Evolutionary conservation across 345 rosid species (phyloP), one percentile per base, ranked within the genome.

Genomic region (Euphorbia pulcherrima): DNA sequence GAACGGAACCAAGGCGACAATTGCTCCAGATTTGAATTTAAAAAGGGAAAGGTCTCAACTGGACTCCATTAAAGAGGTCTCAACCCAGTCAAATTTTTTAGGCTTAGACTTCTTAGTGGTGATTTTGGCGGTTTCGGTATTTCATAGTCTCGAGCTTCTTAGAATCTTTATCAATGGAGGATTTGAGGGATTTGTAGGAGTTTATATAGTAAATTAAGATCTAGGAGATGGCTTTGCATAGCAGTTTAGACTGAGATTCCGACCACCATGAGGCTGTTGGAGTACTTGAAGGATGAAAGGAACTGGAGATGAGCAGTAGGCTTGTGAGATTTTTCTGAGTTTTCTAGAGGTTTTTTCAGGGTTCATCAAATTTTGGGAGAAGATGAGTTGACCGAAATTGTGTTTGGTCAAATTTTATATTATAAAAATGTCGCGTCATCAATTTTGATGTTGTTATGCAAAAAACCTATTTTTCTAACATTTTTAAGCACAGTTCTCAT

Each of bases 11-110:
- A 94, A 69, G 1, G 99, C 99, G 8, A 94, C 97, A 23, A 94
- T 97, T 35, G 96, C 97, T 24, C 99, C 99, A 59, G 99, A 94
- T 79, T 94, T 94, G 90, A 94, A 89, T 90, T 94, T 94, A 90
- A 94, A 94, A 41, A 94, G 87, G 7, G 99, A 94, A 7, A 94
- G 84, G 74, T 91, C 97, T 62, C 99, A 87, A 79, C 88, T 91
- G 30, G 99, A 88, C 64, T 94, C 99, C 64, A 89, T 94, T 61
- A 94, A 79, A 68, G 93, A 88, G 64, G 97, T 67, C 79, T 94
- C 99, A 41, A 94, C 96, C 69, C 99, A 96, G 78, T 94, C 97
- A n/a, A 47, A 94, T 89, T 80, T 89, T 94, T 89, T 91, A 77
- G 97, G 83, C 71, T 90, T 90, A 54, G 98, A 89, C 61, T 92